Percentiles rank a stretch among this genome's conserved stretches.
Evolutionary conservation across 305 asterid species (phyloP).

Genomic region (Solanum hybrid): DNA sequence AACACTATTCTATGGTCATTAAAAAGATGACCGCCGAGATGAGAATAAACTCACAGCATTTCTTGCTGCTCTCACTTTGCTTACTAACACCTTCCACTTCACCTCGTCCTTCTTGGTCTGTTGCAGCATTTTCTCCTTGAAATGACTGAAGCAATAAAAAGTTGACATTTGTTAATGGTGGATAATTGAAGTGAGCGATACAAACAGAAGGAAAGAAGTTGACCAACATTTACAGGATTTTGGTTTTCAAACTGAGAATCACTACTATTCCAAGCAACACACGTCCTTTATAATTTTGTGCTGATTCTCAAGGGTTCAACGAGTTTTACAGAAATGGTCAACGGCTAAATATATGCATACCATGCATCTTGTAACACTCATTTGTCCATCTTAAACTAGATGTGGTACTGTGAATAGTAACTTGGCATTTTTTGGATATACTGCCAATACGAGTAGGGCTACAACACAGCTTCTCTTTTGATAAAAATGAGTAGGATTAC

Average conservation of each 20-base stretch:
- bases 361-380: neutral
- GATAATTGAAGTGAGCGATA: neutral
- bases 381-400: neutral
- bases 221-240: neutral
- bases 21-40: conserved; percentile 20
- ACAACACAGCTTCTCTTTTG: neutral
- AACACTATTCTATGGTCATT: conserved; percentile 3
- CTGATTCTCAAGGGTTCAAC: neutral
- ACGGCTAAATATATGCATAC: neutral
- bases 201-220: neutral
- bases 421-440: neutral
- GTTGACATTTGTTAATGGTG: neutral
- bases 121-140: conserved; percentile 64
- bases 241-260: neutral
- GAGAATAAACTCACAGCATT: conserved; percentile 33
- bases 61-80: conserved; percentile 49
- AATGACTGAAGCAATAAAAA: conserved; percentile 38
- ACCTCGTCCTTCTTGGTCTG: conserved; percentile 57
- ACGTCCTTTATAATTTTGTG: neutral
- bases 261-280: neutral
- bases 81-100: conserved; percentile 61
- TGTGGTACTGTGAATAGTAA: neutral
- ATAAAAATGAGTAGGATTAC: neutral
- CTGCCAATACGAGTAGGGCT: neutral
- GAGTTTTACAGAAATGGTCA: neutral